These are phyloP conservation scores for Albugo candida DNA, from an alignment of 352 stramenopile species.

Conservation along the genomic window DNA sequence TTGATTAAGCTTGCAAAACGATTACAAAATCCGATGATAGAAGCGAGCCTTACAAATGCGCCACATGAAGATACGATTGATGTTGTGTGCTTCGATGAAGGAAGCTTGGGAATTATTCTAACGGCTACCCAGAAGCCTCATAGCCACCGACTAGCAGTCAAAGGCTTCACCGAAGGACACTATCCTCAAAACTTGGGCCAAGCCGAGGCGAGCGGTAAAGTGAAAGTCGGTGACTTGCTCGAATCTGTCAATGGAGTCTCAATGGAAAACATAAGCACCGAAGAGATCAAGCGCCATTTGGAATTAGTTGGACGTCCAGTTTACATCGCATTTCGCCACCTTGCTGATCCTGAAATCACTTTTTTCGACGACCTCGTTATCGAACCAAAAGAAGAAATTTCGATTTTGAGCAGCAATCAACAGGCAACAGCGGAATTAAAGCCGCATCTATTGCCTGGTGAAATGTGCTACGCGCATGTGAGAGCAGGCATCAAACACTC, in stretches of 20 bases:
- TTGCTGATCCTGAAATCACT: slow-evolving; percentile 6
- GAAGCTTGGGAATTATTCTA: slow-evolving; percentile 50
- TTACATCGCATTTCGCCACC: slow-evolving; percentile 45
- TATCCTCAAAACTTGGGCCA: slow-evolving; percentile 17
- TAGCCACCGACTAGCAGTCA: slow-evolving; percentile 38
- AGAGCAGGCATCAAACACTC: slow-evolving; percentile 47
- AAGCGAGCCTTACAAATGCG: slow-evolving; percentile 10
- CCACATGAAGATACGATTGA: slow-evolving; percentile 13
- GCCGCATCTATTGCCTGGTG: slow-evolving; percentile 35
- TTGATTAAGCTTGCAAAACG: slow-evolving; percentile 30
- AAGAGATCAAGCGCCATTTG: slow-evolving; percentile 63
- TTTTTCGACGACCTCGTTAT: slow-evolving; percentile 4
- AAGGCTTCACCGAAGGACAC: slow-evolving; percentile 39
- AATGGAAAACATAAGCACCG: slow-evolving; percentile 41
- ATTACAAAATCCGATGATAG: slow-evolving; percentile 34
- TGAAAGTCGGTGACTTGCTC: slow-evolving; percentile 40
- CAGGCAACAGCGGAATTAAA: neutral
- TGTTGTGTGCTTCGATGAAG: slow-evolving; percentile 36
- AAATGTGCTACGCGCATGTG: slow-evolving; percentile 62
- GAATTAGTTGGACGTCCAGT: slow-evolving; percentile 43
- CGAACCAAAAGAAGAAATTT: slow-evolving; percentile 6
- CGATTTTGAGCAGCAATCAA: slow-evolving; percentile 4
- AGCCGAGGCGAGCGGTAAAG: slow-evolving; percentile 37
- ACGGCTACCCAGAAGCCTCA: slow-evolving; percentile 25
- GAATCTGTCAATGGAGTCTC: slow-evolving; percentile 69